Conservation (phyloP, 352 stramenopile genomes). For the Phytophthora fragariae region DNA sequence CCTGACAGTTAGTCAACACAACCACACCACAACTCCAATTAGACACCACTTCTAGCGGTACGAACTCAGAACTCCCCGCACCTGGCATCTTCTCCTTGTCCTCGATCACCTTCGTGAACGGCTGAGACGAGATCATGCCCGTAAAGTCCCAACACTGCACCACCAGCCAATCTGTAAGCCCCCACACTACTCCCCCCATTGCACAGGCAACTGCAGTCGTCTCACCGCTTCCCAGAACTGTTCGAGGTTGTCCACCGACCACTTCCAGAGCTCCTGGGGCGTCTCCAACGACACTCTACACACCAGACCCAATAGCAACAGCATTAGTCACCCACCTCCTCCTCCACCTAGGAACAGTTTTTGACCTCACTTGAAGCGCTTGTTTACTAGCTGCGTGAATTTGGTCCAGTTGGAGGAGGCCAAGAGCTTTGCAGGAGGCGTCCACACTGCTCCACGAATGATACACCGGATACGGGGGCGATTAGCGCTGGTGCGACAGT, state of each 20-base stretch:
- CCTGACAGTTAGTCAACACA: constrained; percentile 11
- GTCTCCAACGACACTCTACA: constrained; percentile 48
- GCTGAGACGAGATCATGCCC: constrained; percentile 62
- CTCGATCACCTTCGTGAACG: constrained; percentile 61
- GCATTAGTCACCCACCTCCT: background rate
- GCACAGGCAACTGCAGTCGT: background rate
- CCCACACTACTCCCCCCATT: constrained; percentile 6
- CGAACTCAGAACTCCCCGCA: constrained; percentile 11
- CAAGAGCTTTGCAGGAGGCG: constrained; percentile 50
- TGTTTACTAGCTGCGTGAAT: constrained; percentile 72
- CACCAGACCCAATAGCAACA: background rate
- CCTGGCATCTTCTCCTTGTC: constrained; percentile 72
- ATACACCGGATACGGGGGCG: background rate
- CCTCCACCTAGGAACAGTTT: background rate
- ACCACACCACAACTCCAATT: no score
- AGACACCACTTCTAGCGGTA: background rate
- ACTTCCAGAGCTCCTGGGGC: constrained; percentile 70
- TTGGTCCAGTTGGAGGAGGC: constrained; percentile 71
- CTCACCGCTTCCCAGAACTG: constrained; percentile 62
- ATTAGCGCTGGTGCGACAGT: background rate
- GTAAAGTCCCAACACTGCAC: constrained; percentile 78
- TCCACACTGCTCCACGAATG: constrained; percentile 56
- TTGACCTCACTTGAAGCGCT: constrained; percentile 51
- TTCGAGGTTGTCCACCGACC: constrained; percentile 75
- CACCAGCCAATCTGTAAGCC: background rate